Percentiles rank a stretch among this genome's conserved stretches.
These are phyloP conservation scores for Evansstolkia leycettana DNA, from an alignment of 495 filamentous ascomycete genomes.

Conservation along the genomic window DNA sequence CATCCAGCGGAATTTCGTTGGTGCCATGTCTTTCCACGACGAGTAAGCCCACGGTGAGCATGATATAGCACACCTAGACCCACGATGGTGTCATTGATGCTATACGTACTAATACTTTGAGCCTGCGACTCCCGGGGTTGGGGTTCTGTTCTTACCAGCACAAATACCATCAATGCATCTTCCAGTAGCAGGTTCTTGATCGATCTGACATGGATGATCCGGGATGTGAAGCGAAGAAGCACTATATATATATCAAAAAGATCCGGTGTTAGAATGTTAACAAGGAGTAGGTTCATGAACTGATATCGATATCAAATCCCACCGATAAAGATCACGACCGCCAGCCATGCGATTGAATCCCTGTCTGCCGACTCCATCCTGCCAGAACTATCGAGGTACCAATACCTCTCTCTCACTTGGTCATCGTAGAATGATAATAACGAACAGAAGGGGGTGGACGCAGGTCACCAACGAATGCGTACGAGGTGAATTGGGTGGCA, in stretches of 20 bases:
- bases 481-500: too few species aligned
- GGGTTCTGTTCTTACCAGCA: conserved; percentile 34
- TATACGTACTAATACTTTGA: too few species aligned
- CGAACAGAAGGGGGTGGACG: too few species aligned
- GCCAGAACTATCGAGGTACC: not conserved
- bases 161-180: conserved; percentile 41
- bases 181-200: conserved; percentile 36
- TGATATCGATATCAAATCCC: not conserved
- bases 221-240: conserved; percentile 11
- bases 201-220: conserved; percentile 29
- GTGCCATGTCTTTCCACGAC: conserved; percentile 39
- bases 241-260: not conserved
- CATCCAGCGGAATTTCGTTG: conserved; percentile 39
- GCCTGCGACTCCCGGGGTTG: not conserved
- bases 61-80: conserved; percentile 15
- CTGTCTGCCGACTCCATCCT: conserved; percentile 1
- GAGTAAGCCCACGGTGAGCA: conserved; percentile 39
- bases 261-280: not conserved
- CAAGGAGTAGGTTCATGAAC: not conserved
- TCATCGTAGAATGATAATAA: too few species aligned
- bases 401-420: too few species aligned
- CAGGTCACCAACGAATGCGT: too few species aligned
- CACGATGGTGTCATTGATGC: too few species aligned
- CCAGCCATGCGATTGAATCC: conserved; percentile 7
- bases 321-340: conserved; percentile 7